Percentiles rank a stretch among this genome's conserved stretches.
These are phyloP conservation scores for Colletotrichum aenigma DNA, from an alignment of 2,329 filamentous ascomycete genomes.

Conservation along the genomic window DNA sequence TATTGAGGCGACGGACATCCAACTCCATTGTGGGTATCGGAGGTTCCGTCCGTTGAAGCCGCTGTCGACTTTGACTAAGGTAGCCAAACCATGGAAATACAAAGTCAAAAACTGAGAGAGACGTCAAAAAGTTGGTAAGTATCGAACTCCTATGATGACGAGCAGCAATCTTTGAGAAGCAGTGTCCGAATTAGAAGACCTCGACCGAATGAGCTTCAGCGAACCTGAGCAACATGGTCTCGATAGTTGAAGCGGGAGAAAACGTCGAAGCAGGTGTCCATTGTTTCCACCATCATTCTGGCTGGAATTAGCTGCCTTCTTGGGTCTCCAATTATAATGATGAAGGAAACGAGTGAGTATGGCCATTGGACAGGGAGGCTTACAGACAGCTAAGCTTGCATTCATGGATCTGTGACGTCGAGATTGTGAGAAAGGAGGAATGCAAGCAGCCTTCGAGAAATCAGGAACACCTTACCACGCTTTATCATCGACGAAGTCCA, in stretches of 20 bases:
- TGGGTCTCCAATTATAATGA: not conserved
- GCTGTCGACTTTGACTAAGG: not conserved
- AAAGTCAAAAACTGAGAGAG: not conserved
- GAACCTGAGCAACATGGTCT: not conserved
- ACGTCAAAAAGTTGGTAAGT: not conserved
- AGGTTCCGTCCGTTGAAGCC: not conserved
- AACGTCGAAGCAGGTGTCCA: not conserved
- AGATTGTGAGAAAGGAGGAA: not conserved
- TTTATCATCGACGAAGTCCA: too few species aligned
- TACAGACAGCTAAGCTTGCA: not conserved
- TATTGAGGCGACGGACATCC: not conserved
- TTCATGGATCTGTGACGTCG: too few species aligned
- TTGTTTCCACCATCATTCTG: rapidly evolving
- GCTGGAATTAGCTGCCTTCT: not conserved
- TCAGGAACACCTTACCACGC: too few species aligned
- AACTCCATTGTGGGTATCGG: conserved; percentile 2
- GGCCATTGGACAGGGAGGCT: not conserved
- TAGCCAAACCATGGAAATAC: not conserved
- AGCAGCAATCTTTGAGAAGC: not conserved
- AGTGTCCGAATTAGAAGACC: not conserved
- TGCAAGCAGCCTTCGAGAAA: too few species aligned
- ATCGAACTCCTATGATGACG: not conserved
- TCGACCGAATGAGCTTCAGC: not conserved
- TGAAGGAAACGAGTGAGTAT: not conserved
- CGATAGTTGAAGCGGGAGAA: not conserved